Percentiles rank a stretch among this genome's conserved stretches.
Conservation (phyloP, 2,329 filamentous ascomycete genomes). For the Corinectria fuckeliana region DNA sequence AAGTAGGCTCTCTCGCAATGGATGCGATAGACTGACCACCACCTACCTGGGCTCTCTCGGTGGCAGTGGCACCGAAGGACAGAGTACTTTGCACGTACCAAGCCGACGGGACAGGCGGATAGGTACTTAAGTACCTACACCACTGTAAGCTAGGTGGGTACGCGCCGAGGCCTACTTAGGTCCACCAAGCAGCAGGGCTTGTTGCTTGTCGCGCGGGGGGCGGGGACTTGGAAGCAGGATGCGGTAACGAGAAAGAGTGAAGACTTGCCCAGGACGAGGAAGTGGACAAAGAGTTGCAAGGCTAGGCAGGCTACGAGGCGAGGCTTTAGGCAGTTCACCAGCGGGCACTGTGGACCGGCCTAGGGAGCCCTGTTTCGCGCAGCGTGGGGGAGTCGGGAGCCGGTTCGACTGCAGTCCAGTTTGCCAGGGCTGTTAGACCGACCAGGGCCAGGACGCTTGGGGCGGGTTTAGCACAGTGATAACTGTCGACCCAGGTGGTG, state of each 20-base stretch:
- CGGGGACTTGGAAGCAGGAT: neutral
- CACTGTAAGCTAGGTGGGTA: no score
- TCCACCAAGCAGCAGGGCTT: conserved; percentile 12
- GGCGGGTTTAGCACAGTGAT: no score
- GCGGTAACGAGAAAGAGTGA: neutral
- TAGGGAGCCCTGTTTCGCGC: conserved; percentile 8
- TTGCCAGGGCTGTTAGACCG: no score
- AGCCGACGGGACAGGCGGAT: conserved; percentile 4
- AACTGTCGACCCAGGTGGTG: neutral
- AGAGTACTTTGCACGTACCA: neutral
- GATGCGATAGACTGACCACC: conserved; percentile 5
- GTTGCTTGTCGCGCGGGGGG: conserved; percentile 12
- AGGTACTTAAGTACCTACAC: no score
- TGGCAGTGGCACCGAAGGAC: neutral
- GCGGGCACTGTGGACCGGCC: neutral
- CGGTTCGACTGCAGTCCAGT: neutral
- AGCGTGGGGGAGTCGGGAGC: conserved; percentile 13
- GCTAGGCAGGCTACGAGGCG: neutral
- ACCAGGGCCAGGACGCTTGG: no score
- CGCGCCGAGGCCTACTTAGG: conserved; percentile 1
- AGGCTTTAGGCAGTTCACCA: neutral
- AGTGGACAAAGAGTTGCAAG: neutral
- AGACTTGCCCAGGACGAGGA: neutral
- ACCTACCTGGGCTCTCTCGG: no score
- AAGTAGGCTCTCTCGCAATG: conserved; percentile 1